Evolutionary conservation across 257 asterid genomes (phyloP).

Genomic region (Solanum pinnatisectum): DNA sequence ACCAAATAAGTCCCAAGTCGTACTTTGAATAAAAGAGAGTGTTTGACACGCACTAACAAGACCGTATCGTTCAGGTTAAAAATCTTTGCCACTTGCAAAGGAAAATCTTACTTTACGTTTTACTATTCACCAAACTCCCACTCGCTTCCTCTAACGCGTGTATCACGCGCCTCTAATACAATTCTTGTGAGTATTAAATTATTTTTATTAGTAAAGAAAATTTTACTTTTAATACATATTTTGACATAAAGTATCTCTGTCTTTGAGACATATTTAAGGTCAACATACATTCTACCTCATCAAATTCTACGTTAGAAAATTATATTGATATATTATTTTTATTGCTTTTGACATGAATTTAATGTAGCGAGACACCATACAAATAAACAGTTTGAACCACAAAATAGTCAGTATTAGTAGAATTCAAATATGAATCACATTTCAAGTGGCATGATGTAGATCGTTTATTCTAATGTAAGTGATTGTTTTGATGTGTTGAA

Average conservation of each 20-base stretch:
- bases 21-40: not conserved
- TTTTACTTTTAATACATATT: not conserved
- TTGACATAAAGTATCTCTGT: not conserved
- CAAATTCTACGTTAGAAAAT: no score
- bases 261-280: not conserved
- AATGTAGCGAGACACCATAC: no score
- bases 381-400: no score
- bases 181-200: not conserved
- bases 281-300: no score
- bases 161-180: not conserved
- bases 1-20: not conserved
- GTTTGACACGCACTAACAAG: not conserved
- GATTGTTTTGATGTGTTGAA: fast-evolving
- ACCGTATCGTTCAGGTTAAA: not conserved
- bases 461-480: not conserved
- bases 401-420: no score
- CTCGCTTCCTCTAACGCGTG: not conserved
- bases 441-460: not conserved
- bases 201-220: not conserved
- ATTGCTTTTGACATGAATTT: no score
- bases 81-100: not conserved
- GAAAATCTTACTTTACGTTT: not conserved
- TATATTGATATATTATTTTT: no score
- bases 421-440: no score
- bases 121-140: not conserved